Conservation (phyloP, 768 basidiomycete genomes). For the Neoboletus magnificus region DNA sequence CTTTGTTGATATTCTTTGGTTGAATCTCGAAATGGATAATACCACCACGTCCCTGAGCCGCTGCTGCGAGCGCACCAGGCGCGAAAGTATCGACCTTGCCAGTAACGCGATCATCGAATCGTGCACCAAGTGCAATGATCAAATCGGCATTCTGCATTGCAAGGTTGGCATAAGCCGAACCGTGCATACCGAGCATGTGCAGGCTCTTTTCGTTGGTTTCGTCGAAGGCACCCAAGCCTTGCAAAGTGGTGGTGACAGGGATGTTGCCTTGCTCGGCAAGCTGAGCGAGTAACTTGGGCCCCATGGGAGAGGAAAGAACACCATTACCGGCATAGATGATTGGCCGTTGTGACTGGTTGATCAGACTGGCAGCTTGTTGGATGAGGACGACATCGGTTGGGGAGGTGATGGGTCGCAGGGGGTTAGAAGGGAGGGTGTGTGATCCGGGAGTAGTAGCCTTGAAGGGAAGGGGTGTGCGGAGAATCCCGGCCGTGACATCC, state of each 20-base stretch:
- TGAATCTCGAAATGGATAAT: conserved; percentile 99
- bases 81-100: conserved; percentile 88
- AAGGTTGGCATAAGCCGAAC: conserved; percentile 93
- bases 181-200: conserved; percentile 99
- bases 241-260: conserved; percentile 94
- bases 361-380: conserved; percentile 80
- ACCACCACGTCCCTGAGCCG: conserved; percentile 81
- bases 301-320: conserved; percentile 75
- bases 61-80: conserved; percentile 85
- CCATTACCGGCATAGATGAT: conserved; percentile 94
- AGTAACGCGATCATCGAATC: conserved; percentile 98
- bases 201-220: conserved; percentile 82
- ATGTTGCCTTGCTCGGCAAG: conserved; percentile 86
- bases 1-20: conserved; percentile 99
- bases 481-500: conserved; percentile 92
- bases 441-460: conserved; percentile 84
- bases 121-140: conserved; percentile 93
- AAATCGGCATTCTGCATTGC: conserved; percentile 98
- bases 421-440: conserved; percentile 71
- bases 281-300: conserved; percentile 76
- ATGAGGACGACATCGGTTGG: conserved; percentile 67
- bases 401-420: conserved; percentile 55
- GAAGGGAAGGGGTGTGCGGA: conserved; percentile 80
- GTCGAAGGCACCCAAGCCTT: conserved; percentile 94
- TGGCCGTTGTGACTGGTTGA: conserved; percentile 88